Evolutionary conservation across 2,329 filamentous ascomycete species (phyloP), one percentile per base, ranked within the genome.

Genomic region (Colletotrichum sidae): DNA sequence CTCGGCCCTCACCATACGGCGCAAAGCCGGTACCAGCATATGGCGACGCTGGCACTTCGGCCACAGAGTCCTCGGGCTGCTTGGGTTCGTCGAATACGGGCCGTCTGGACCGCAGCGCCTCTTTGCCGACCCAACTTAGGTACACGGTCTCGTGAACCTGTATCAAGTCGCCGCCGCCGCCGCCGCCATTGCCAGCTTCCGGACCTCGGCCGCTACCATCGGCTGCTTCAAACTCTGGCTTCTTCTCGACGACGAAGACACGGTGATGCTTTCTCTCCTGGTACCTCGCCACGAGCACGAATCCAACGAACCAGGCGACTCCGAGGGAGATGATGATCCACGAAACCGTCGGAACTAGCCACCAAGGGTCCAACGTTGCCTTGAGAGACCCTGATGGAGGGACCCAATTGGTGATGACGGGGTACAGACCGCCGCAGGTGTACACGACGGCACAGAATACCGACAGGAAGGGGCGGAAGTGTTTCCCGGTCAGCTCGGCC

Each of bases 101-200:
- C n/a, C 52, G 54, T 25, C 62, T 54, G 17, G 44, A 50, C 15
- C 63, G 63, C 4, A 68, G 66, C 11, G 72, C 71, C 54, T 78
- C 76, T 13, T 65, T 72, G 0, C 72, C 76, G 13, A 74, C 72
- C 76, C 76, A 78, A 50, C 73, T 74, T 12, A 77, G 60, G 54
- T 75, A 78, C 0, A 78, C 75, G 6, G 75, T 78, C 68, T 78
- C 76, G n/a, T 78, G 76, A 8, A 77, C 70, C 34, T 78, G 71
- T 3, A 78, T 71, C 35, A 77, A 72, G 0, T 75, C 75, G 6
- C 54, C 55, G 8, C 63, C 25, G 25, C 25, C 75, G 6, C 54
- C 55, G 8, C 63, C 25, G 25, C 25, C 25, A 25, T 25, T 25
- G n/a, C 50, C 52, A 10, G 47, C 50, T 33, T 49, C 54, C 11